Evolutionary conservation across 106 monocot genomes (phyloP), one percentile per base, ranked within the genome.

Genomic region (Xerophyta viscosa): DNA sequence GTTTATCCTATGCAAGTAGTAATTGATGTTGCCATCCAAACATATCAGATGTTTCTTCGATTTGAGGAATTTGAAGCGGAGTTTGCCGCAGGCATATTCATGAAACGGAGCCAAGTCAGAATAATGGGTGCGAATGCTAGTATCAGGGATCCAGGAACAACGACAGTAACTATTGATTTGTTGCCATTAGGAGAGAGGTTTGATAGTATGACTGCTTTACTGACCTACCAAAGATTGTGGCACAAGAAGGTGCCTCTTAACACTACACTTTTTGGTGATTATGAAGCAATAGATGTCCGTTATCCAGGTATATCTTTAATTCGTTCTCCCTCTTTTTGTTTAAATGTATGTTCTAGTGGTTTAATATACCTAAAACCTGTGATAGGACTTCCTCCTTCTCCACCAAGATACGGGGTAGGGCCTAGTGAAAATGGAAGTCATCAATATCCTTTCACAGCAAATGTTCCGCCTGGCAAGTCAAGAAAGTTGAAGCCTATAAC

Each of bases 91-190:
- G 88, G 94, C 51, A 94, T 73, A 52, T 94, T 81, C 70, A 66
- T 94, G 42, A 94, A 94, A 65, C 94, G 88, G 60, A 94, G 94
- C 65, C 94, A 94, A 70, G 88, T 94, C 12, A 88, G 81, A 73
- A 94, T 94, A 48, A 94, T 94, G 88, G 81, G 72, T 62, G 94
- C 94, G 29, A 64, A 70, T 50, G 71, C 84, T 17, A 81, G 69
- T 72, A 60, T 61, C 39, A 30, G 56, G 27, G 66, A 75, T 77
- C 83, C 69, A 49, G 77, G 70, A 31, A 81, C 64, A 64, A 94
- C 94, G 29, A 78, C 58, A 48, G 83, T 94, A 29, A 75, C 81
- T 41, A 70, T 94, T 48, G 60, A 77, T 51, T 63, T 94, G 64
- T 74, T 94, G 22, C 93, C 93, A 31, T 56, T 94, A 24, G 79